phyloP scores from a whole-genome alignment of 2,329 filamentous ascomycete genomes.

The Verticillium nubilum region DNA sequence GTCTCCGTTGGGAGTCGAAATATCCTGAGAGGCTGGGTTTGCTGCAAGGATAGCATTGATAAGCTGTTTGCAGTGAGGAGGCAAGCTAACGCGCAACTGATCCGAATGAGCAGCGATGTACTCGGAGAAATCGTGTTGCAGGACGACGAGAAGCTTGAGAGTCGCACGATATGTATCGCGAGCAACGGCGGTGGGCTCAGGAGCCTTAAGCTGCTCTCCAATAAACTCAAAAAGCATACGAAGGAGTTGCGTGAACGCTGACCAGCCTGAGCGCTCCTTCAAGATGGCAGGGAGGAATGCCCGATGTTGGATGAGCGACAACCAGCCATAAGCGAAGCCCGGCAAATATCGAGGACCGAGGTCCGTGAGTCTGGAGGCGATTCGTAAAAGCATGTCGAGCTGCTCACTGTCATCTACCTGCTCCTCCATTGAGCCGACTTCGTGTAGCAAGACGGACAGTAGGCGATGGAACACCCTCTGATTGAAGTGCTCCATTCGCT shows the following conservation, averaged over 20 bases:
- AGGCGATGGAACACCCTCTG: constrained; percentile 88
- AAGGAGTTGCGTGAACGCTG: constrained; percentile 66
- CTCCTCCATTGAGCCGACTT: constrained; percentile 56
- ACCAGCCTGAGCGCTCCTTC: constrained; percentile 68
- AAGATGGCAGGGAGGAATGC: constrained; percentile 75
- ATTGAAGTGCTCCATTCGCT: constrained; percentile 75
- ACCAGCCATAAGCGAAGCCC: constrained; percentile 81
- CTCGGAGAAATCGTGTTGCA: constrained; percentile 93
- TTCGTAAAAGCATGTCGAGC: constrained; percentile 63
- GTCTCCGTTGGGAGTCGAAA: background rate
- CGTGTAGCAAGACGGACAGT: constrained; percentile 75
- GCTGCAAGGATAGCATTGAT: constrained; percentile 85
- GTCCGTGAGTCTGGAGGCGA: constrained; percentile 66
- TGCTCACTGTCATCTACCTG: constrained; percentile 57
- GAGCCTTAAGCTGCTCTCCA: constrained; percentile 71
- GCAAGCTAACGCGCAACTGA: constrained; percentile 73
- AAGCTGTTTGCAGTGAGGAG: constrained; percentile 78
- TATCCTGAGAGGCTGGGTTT: constrained; percentile 49
- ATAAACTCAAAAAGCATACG: constrained; percentile 68
- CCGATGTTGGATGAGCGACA: constrained; percentile 76
- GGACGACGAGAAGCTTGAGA: constrained; percentile 73
- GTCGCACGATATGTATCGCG: constrained; percentile 83
- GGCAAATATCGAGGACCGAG: constrained; percentile 75
- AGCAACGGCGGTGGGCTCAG: constrained; percentile 61
- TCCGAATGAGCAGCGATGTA: constrained; percentile 87